Conservation (phyloP, 441 rosid genomes). For the Populus hybrid region DNA sequence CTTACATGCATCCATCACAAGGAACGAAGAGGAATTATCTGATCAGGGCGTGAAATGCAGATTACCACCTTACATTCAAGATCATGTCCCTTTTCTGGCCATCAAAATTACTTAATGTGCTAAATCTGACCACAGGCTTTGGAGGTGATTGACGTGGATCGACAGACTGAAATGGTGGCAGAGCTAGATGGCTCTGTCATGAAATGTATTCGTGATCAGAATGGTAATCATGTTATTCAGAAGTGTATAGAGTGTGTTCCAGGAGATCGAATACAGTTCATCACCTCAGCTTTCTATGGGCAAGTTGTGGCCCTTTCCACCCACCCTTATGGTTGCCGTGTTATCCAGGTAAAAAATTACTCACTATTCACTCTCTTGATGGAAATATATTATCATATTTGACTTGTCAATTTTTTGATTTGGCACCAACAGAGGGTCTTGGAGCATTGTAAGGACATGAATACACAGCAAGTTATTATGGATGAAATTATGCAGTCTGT, state of each 20-base stretch:
- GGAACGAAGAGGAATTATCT: background rate
- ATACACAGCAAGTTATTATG: conserved; percentile 70
- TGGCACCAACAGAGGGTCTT: conserved; percentile 63
- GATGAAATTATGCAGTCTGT: conserved; percentile 80
- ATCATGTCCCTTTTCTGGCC: background rate
- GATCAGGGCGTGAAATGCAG: background rate
- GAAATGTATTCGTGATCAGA: conserved; percentile 96
- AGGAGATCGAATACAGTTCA: conserved; percentile 70
- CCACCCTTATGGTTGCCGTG: conserved; percentile 96
- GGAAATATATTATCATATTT: conserved; percentile 9
- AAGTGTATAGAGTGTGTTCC: conserved; percentile 91
- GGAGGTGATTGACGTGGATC: conserved; percentile 82
- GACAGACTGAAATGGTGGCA: conserved; percentile 64
- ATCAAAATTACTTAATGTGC: conserved; percentile 19
- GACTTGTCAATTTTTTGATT: conserved; percentile 17
- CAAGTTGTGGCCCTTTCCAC: conserved; percentile 81
- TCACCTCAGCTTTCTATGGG: conserved; percentile 74
- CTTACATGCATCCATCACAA: background rate
- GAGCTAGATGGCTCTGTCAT: conserved; percentile 86
- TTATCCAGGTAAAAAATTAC: conserved; percentile 63
- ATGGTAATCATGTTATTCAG: conserved; percentile 96
- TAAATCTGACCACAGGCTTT: conserved; percentile 53
- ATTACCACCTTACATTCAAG: background rate
- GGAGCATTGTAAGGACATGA: conserved; percentile 65
- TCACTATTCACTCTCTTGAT: conserved; percentile 11